Base-by-base conservation (phyloP, 208 protist genomes). In the Wallacemonas sp. region DNA sequence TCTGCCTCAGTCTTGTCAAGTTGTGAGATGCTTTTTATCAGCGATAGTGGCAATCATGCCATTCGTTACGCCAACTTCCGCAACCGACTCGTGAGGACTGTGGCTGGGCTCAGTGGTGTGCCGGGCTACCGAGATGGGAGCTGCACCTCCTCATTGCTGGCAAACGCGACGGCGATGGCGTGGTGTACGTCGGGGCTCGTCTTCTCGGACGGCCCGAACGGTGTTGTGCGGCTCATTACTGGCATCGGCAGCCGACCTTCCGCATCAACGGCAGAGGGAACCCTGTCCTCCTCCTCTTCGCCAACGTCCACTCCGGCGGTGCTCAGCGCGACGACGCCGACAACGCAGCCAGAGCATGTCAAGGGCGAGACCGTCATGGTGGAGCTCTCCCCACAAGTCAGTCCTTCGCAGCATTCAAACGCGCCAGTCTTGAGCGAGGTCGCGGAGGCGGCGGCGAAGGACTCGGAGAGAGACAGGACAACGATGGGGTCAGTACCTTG, bases 51-150 rank as follows among this genome's bases (percentile, higher is more conserved):
- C 45, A 93, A 93, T 61, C 81, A 81, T 51, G 77, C 81, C 0
- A 89, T 93, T 44, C 80, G 87, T 19, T 82, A 85, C 45, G 83
- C 80, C 2, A 72, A 93, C 64, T 90, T 93, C 45, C 31, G 46
- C 30, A 89, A 54, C 22, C 74, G 59, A 5, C 56, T 90, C 45
- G 84, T 93, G 15, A 83, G 87, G 58, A 93, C 87, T 41, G 74
- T 93, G 61, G 70, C 71, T 11, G 87, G 87, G n/a, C 36, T 90
- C 34, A 69, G 81, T 34, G 78, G 82, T 24, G 73, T 88, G 12
- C 80, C 87, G 1, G 87, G 87, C n/a, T 93, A 93, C 65, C 84
- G 84, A 15, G 87, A 93, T 63, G 87, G 87, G 46, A 73, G 60
- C 42, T 87, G 72, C 41, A 54, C 54, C n/a, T 72, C 74, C 1